Conservation (phyloP, 768 basidiomycete genomes). For the Naganishia vishniacii region DNA sequence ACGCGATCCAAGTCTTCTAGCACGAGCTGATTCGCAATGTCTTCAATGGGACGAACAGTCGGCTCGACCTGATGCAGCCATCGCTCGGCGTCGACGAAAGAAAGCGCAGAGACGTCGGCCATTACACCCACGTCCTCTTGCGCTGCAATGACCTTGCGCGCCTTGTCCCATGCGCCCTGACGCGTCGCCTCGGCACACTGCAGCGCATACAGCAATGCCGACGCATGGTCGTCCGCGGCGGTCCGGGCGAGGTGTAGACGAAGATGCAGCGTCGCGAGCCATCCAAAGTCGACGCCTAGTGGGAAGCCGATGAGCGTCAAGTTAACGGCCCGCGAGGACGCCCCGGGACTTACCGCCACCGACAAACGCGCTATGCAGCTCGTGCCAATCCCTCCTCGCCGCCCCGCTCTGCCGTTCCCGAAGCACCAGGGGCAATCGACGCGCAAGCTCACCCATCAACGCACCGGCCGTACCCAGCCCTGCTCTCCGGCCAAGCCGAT, state of each 20-base stretch:
- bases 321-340: not conserved
- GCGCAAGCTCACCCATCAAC: not conserved
- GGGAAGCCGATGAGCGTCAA: not conserved
- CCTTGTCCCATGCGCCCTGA: slow-evolving; percentile 33
- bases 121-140: slow-evolving; percentile 28
- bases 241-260: slow-evolving; percentile 29
- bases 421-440: not conserved
- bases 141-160: slow-evolving; percentile 26
- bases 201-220: slow-evolving; percentile 39
- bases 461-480: not conserved
- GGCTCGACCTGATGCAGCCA: slow-evolving; percentile 29
- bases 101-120: slow-evolving; percentile 33
- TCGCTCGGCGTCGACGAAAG: slow-evolving; percentile 32
- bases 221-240: slow-evolving; percentile 25
- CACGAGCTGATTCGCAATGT: slow-evolving; percentile 44
- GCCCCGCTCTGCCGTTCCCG: not conserved
- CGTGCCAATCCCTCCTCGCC: slow-evolving; percentile 26
- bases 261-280: slow-evolving; percentile 29
- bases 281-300: slow-evolving; percentile 25
- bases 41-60: slow-evolving; percentile 35
- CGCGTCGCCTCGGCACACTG: not conserved
- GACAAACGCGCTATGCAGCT: slow-evolving; percentile 31
- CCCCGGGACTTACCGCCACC: slow-evolving; percentile 35
- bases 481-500: not conserved
- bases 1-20: slow-evolving; percentile 43